These are phyloP conservation scores for Blastomyces gilchristii DNA, from an alignment of 2,329 filamentous ascomycete species.

Conservation along the genomic window DNA sequence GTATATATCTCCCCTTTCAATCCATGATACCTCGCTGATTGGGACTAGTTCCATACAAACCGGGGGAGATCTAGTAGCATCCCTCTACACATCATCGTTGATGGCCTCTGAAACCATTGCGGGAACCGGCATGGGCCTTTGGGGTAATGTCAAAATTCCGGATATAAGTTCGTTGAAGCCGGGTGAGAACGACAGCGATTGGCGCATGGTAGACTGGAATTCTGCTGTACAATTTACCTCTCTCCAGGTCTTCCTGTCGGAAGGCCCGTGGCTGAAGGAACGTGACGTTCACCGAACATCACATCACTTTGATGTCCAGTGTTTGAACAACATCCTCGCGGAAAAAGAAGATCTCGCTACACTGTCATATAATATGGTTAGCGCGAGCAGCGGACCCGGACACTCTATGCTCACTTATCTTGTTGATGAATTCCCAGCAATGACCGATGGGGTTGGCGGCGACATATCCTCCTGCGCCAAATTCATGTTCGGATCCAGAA, in stretches of 20 bases:
- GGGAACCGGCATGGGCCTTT: not conserved
- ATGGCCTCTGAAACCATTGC: not conserved
- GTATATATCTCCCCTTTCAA: conserved; percentile 1
- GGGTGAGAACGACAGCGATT: not conserved
- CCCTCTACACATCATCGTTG: conserved; percentile 2
- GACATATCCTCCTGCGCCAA: not conserved
- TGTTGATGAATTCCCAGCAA: not conserved
- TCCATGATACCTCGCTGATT: not conserved
- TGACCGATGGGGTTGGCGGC: conserved; percentile 3
- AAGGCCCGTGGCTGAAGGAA: not conserved
- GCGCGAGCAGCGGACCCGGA: not conserved
- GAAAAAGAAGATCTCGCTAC: not conserved
- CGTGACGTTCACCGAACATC: conserved; percentile 3
- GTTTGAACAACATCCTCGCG: not conserved
- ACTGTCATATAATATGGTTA: conserved; percentile 2
- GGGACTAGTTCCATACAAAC: not conserved
- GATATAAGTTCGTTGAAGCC: conserved; percentile 1
- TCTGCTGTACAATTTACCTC: conserved; percentile 1
- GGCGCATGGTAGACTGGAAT: conserved; percentile 2
- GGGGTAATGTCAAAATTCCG: conserved; percentile 5
- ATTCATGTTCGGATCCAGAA: conserved; percentile 6
- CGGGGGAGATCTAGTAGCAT: not conserved
- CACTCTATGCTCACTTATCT: not conserved
- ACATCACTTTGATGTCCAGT: conserved; percentile 5
- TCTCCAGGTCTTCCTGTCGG: conserved; percentile 1